Conservation (phyloP, 2,329 filamentous ascomycete species). For the Epichloe bromicola region DNA sequence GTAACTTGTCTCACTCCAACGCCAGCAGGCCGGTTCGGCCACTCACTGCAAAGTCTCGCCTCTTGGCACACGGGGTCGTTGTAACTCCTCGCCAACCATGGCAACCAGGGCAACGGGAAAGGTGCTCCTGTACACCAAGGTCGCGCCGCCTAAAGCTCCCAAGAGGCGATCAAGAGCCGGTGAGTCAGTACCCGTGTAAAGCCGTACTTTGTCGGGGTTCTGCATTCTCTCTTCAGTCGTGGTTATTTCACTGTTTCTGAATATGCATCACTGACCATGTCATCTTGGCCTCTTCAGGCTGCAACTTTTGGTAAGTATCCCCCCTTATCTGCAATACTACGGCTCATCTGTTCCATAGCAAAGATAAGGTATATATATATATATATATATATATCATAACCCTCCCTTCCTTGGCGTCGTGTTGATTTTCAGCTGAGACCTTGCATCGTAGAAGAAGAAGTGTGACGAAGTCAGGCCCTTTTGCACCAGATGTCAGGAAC, state of each 20-base stretch:
- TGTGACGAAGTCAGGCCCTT: slow-evolving; percentile 39
- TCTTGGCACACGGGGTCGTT: neutral
- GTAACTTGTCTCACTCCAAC: too few relatives aligned
- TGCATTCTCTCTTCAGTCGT: neutral
- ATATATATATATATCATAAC: slow-evolving; percentile 15
- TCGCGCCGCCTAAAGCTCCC: slow-evolving; percentile 43
- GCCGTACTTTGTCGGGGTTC: neutral
- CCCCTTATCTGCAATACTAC: neutral
- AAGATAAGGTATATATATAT: slow-evolving; percentile 34
- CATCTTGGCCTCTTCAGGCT: slow-evolving; percentile 24
- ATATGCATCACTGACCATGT: slow-evolving; percentile 4
- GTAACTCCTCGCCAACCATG: neutral
- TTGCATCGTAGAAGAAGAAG: slow-evolving; percentile 38
- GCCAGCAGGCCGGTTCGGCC: neutral
- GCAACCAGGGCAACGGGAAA: neutral
- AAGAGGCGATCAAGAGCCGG: slow-evolving; percentile 47
- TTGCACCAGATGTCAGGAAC: slow-evolving; percentile 38
- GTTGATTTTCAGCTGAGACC: neutral
- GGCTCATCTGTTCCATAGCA: slow-evolving; percentile 22
- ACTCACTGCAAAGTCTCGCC: neutral
- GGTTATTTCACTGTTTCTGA: neutral
- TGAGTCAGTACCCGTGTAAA: slow-evolving; percentile 22
- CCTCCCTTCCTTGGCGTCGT: neutral
- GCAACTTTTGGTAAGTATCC: slow-evolving; percentile 35
- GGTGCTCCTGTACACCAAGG: slow-evolving; percentile 47